Evolutionary conservation across 2,329 filamentous ascomycete genomes (phyloP).

Genomic region (Sclerotinia sclerotiorum): DNA sequence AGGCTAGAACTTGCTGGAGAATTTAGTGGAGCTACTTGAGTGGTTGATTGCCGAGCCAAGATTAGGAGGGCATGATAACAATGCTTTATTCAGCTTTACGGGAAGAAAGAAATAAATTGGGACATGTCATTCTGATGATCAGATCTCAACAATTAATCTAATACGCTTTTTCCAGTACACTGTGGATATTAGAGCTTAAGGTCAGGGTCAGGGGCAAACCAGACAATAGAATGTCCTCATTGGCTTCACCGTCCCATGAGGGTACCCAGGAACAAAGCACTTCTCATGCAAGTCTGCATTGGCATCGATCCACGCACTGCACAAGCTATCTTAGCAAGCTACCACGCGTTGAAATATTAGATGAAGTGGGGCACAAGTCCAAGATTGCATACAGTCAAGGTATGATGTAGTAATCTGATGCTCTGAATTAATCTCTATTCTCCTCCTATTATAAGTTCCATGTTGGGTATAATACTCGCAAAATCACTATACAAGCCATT

Average conservation of each 20-base stretch:
- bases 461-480: conserved; percentile 25
- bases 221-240: background rate
- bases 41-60: conserved; percentile 8
- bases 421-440: conserved; percentile 23
- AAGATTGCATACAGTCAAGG: background rate
- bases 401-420: background rate
- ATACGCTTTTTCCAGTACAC: background rate
- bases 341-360: conserved; percentile 7
- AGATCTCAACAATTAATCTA: background rate
- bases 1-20: conserved; percentile 11
- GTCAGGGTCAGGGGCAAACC: background rate
- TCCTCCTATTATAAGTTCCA: conserved; percentile 23
- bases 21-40: conserved; percentile 9
- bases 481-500: conserved; percentile 24
- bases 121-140: conserved; percentile 3
- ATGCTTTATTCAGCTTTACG: conserved; percentile 8
- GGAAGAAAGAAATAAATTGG: background rate
- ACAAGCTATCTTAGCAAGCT: background rate
- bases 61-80: conserved; percentile 4
- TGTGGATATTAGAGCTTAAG: conserved; percentile 5
- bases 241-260: background rate
- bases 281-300: conserved; percentile 7
- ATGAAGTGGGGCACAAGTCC: conserved; percentile 5
- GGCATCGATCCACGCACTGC: conserved; percentile 8
- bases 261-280: background rate